These are phyloP conservation scores for Syncephalastrum contaminatum DNA, from an alignment of 371 early-diverging fungal species.

Conservation along the genomic window DNA sequence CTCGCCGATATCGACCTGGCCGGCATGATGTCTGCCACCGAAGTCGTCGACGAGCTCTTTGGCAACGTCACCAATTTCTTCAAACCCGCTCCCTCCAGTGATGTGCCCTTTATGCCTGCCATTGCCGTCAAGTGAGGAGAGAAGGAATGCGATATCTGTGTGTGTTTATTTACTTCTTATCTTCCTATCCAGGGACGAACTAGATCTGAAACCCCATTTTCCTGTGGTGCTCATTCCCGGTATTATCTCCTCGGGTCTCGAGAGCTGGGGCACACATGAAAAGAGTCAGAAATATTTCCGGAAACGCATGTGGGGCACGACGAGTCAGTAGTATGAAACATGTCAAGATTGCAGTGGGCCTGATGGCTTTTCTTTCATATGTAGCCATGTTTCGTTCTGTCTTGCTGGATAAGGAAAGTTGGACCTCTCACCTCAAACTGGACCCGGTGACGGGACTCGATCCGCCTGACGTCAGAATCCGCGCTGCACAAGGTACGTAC, in stretches of 20 bases:
- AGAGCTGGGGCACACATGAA: slow-evolving; percentile 85
- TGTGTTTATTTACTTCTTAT: background rate
- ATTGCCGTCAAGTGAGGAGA: slow-evolving; percentile 31
- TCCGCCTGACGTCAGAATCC: slow-evolving; percentile 78
- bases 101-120: slow-evolving; percentile 51
- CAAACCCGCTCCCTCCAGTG: slow-evolving; percentile 48
- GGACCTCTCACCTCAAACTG: slow-evolving; percentile 82
- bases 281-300: slow-evolving; percentile 82
- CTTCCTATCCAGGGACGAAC: slow-evolving; percentile 20
- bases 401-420: slow-evolving; percentile 82
- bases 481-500: slow-evolving; percentile 77
- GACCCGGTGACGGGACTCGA: slow-evolving; percentile 87
- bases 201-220: slow-evolving; percentile 50
- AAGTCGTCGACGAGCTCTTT: slow-evolving; percentile 70
- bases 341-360: background rate
- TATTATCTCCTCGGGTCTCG: slow-evolving; percentile 86
- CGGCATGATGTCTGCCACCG: slow-evolving; percentile 63
- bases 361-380: background rate
- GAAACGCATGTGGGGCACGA: slow-evolving; percentile 92
- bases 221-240: slow-evolving; percentile 92
- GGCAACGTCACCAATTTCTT: slow-evolving; percentile 61
- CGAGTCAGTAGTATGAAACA: slow-evolving; percentile 40
- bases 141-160: slow-evolving; percentile 1
- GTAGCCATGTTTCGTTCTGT: slow-evolving; percentile 82
- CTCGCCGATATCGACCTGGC: slow-evolving; percentile 64